Evolutionary conservation across 129 eudicot species (phyloP).

Genomic region (Scalesia atractyloides): DNA sequence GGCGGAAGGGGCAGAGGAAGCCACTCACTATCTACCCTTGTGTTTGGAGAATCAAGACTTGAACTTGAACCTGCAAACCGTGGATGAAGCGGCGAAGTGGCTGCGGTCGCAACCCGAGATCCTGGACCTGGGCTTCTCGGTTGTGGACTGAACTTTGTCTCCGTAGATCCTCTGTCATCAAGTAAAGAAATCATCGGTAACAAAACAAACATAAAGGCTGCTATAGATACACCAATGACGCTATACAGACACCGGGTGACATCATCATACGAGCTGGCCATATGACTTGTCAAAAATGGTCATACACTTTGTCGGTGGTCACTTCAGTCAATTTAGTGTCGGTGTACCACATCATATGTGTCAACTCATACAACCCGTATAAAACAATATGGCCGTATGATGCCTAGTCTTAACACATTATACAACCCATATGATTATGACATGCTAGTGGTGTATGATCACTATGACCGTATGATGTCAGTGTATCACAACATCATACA

Average conservation of each 20-base stretch:
- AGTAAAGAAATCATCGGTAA: neutral
- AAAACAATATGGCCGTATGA: too few species aligned
- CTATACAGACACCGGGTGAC: neutral
- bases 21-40: constrained; percentile 49
- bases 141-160: constrained; percentile 44
- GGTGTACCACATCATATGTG: too few species aligned
- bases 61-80: constrained; percentile 50
- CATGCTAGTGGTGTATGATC: too few species aligned
- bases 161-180: constrained; percentile 47
- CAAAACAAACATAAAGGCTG: neutral
- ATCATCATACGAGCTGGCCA: neutral
- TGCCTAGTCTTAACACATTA: too few species aligned
- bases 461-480: too few species aligned
- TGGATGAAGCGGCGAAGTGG: constrained; percentile 76
- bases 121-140: constrained; percentile 79
- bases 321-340: too few species aligned
- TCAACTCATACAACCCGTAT: too few species aligned
- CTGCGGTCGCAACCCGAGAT: constrained; percentile 48
- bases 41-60: constrained; percentile 61
- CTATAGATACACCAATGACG: neutral
- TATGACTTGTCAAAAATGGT: too few species aligned
- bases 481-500: too few species aligned
- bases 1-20: constrained; percentile 83
- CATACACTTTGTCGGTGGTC: too few species aligned
- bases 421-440: too few species aligned